phyloP scores from a whole-genome alignment of 139 green algal species.

The Medakamo hakoo region DNA sequence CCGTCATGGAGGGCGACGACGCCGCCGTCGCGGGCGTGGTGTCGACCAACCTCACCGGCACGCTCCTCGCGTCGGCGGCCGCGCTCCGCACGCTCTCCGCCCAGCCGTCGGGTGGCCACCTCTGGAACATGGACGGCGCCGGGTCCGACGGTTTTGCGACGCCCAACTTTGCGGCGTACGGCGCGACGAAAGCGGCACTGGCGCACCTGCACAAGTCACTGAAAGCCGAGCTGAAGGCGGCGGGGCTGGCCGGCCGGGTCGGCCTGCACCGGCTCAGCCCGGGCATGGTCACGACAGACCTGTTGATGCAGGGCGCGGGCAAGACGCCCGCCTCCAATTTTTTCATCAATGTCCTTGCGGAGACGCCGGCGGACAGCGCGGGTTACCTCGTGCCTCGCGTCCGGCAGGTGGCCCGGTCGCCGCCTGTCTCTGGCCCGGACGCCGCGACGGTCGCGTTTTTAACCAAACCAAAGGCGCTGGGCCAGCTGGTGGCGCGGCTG shows the following conservation, averaged over 20 bases:
- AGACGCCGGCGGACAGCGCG: conserved; percentile 51
- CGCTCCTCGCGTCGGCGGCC: conserved; percentile 74
- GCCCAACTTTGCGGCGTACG: conserved; percentile 82
- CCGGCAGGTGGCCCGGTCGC: conserved; percentile 29
- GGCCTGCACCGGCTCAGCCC: conserved; percentile 71
- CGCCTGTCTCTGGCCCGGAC: background rate
- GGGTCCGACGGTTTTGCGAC: conserved; percentile 48
- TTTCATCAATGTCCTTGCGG: conserved; percentile 90
- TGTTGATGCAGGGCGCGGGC: conserved; percentile 66
- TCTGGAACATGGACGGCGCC: conserved; percentile 91
- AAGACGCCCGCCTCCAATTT: conserved; percentile 57
- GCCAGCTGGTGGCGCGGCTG: conserved; percentile 54
- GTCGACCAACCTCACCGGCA: conserved; percentile 78
- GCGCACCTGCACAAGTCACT: conserved; percentile 60
- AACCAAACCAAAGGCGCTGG: conserved; percentile 56
- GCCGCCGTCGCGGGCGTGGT: conserved; percentile 65
- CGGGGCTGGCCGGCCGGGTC: conserved; percentile 22
- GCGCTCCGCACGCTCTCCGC: conserved; percentile 70
- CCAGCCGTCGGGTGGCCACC: conserved; percentile 63
- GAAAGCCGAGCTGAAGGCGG: conserved; percentile 17
- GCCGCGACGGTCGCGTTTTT: background rate
- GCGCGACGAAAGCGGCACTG: conserved; percentile 80
- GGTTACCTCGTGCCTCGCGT: conserved; percentile 66
- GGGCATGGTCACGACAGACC: conserved; percentile 88
- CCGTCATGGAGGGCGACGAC: conserved; percentile 42